A percentile compares a stretch with the other conserved stretches of the same genome.
These are phyloP conservation scores for Parathielavia hyrcaniae DNA, from an alignment of 495 filamentous ascomycete genomes.

Conservation along the genomic window DNA sequence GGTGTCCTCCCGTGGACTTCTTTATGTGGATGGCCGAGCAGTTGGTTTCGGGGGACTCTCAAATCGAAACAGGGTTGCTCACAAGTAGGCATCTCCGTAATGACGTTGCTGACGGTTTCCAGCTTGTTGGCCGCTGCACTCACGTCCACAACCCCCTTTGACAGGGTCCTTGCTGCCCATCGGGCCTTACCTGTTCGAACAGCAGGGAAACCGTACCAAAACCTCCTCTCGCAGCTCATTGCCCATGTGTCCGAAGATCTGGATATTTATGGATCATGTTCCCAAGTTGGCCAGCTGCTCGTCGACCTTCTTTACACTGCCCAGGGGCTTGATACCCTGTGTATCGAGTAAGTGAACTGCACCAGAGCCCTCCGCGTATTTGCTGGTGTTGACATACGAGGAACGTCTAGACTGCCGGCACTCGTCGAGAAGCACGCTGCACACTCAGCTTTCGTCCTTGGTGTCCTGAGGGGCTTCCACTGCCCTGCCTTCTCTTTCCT, in stretches of 20 bases:
- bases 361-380: not conserved
- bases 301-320: not conserved
- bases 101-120: not conserved
- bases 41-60: not conserved
- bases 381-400: not conserved
- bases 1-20: conserved; percentile 7
- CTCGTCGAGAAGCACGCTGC: conserved; percentile 15
- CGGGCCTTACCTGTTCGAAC: not conserved
- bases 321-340: not conserved
- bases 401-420: conserved; percentile 4
- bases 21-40: conserved; percentile 14
- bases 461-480: conserved; percentile 14
- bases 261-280: not conserved
- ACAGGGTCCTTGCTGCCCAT: not conserved
- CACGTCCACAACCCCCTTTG: not conserved
- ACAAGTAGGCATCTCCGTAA: not conserved
- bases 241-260: not conserved
- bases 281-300: not conserved
- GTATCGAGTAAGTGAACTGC: not conserved
- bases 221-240: not conserved
- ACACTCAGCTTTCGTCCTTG: conserved; percentile 15
- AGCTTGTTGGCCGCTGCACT: not conserved
- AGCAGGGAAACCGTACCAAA: not conserved
- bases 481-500: not conserved
- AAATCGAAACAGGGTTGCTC: conserved; percentile 16